These are phyloP conservation scores for Colletotrichum sp. DNA, from an alignment of 2,329 filamentous ascomycete genomes.

Conservation along the genomic window DNA sequence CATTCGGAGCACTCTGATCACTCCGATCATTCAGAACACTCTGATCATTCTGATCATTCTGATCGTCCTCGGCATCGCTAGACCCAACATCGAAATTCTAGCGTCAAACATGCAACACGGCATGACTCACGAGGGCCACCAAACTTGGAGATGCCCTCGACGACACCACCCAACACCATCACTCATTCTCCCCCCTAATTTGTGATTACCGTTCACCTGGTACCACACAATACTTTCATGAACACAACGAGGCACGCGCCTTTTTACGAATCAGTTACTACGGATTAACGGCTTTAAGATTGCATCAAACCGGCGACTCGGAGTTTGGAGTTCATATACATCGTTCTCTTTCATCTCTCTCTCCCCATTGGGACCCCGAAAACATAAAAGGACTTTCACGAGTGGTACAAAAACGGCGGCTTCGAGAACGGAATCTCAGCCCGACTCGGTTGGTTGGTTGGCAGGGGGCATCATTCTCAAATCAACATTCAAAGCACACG, in stretches of 20 bases:
- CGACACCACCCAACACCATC: background rate
- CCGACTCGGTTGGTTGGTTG: slow-evolving; percentile 6
- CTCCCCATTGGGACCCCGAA: background rate
- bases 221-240: background rate
- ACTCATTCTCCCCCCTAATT: slow-evolving; percentile 2
- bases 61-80: background rate
- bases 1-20: background rate
- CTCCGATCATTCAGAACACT: background rate
- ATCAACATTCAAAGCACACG: background rate
- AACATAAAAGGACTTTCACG: background rate
- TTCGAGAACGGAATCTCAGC: slow-evolving; percentile 5
- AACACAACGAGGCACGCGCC: slow-evolving; percentile 10
- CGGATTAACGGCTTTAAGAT: slow-evolving; percentile 22
- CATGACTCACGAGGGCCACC: background rate
- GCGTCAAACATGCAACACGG: background rate
- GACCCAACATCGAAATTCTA: background rate
- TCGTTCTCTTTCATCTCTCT: background rate
- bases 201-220: background rate
- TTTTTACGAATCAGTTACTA: slow-evolving; percentile 12
- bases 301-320: slow-evolving; percentile 22
- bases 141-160: background rate
- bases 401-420: slow-evolving; percentile 8
- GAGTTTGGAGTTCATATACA: slow-evolving; percentile 20
- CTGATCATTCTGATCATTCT: background rate
- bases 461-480: background rate